Percentiles rank a stretch among this genome's conserved stretches.
Conservation (phyloP, 2,329 filamentous ascomycete species). For the Microdochium bolleyi region DNA sequence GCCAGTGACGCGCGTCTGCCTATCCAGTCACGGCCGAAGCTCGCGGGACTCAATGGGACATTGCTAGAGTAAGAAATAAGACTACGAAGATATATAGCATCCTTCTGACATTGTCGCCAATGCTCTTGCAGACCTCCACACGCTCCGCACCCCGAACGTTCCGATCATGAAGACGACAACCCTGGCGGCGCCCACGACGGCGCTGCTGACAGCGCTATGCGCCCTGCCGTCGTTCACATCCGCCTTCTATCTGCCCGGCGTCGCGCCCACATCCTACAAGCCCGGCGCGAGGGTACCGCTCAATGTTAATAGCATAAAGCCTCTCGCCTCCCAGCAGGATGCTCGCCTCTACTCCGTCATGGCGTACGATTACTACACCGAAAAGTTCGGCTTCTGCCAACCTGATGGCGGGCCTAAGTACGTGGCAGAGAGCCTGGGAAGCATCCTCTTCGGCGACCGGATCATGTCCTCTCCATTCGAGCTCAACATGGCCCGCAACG, state of each 20-base stretch:
- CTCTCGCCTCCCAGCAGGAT: constrained; percentile 69
- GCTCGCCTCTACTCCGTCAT: constrained; percentile 84
- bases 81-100: neutral
- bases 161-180: constrained; percentile 36
- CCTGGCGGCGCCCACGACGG: constrained; percentile 36
- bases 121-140: neutral
- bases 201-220: constrained; percentile 42
- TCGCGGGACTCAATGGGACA: neutral
- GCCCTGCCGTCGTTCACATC: constrained; percentile 45
- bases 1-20: neutral
- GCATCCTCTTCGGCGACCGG: constrained; percentile 93
- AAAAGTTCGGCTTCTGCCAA: constrained; percentile 78
- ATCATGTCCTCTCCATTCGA: constrained; percentile 97
- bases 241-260: constrained; percentile 93
- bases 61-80: neutral
- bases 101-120: neutral
- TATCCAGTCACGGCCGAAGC: neutral
- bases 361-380: constrained; percentile 93
- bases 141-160: neutral
- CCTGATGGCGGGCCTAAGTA: constrained; percentile 69
- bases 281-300: constrained; percentile 73
- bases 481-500: constrained; percentile 77
- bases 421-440: constrained; percentile 83
- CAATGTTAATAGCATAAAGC: constrained; percentile 87
- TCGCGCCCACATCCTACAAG: constrained; percentile 89